Evolutionary conservation across 2,329 filamentous ascomycete genomes (phyloP), one percentile per base, ranked within the genome.

Genomic region (Colletotrichum kahawae): DNA sequence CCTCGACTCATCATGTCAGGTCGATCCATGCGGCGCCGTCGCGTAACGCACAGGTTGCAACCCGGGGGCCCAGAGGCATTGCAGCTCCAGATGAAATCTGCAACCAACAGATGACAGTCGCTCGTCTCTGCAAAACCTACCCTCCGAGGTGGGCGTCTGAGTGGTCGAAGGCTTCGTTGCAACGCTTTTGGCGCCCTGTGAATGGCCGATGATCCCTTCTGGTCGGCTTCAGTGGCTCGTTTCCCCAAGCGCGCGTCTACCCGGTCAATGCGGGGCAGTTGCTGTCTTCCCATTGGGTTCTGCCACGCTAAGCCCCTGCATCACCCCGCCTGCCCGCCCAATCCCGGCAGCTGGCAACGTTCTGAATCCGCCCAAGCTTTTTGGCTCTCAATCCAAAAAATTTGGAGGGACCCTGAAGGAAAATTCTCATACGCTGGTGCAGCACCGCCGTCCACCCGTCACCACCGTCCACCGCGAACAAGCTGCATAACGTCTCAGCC

Each of bases 231-330:
- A 57, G 31, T 54, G 43, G 69, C 63, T 54, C 34, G 71, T 70
- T 76, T 72, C 73, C 27, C 73, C 65, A 77, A 71, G 75, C 75
- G 75, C 75, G 75, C 75, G 75, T 77, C 64, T 76, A 76, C 54
- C 29, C 18, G 21, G 24, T 54, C 38, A 51, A 70, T 65, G 48
- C 48, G 57, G 64, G 14, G 38, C 36, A 18, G 16, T 60, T 60
- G 7, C 48, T 57, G 65, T 31, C 27, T 69, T 66, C 59, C 65
- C 27, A 75, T 75, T 67, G 63, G 68, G 57, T 54, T 63, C 56
- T 18, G 31, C 56, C 56, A 60, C 36, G 57, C 54, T 48, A 18
- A 21, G 18, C 29, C 69, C 72, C 43, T 67, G 63, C 18, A n/a
- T 21, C 38, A 57, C 63, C 72, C 72, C 72, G 68, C 68, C 34